phyloP scores from a whole-genome alignment of 805 yeast species.

The Saccharomycopsis microspora region DNA sequence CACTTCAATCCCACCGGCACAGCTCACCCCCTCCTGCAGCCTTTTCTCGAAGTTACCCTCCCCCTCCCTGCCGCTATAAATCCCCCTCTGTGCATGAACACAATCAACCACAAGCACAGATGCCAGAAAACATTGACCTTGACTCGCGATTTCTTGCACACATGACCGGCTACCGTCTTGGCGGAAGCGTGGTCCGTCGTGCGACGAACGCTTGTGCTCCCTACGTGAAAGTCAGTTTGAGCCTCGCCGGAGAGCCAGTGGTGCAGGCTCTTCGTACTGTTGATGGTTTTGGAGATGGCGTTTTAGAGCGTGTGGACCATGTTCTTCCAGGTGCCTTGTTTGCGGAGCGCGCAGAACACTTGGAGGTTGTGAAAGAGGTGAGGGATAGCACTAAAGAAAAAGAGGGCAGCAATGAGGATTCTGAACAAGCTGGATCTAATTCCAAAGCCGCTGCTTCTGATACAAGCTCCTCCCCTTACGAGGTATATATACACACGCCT shows the following conservation, averaged over 20 bases:
- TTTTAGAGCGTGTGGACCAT: conserved; percentile 1
- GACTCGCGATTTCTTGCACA: conserved; percentile 2
- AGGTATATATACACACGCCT: conserved; percentile 6
- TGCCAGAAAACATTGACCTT: no score
- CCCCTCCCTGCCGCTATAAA: no score
- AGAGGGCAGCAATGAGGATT: neutral
- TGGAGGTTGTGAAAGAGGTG: neutral
- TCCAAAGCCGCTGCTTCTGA: neutral
- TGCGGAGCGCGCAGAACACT: neutral
- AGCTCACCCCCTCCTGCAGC: no score
- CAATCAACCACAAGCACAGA: no score
- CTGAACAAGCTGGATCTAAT: neutral
- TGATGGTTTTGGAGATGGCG: conserved; percentile 1
- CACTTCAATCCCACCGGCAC: no score
- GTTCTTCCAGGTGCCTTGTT: conserved; percentile 3
- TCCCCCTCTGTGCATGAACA: no score
- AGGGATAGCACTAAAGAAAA: neutral
- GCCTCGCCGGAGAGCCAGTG: conserved; percentile 3
- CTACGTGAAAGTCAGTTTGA: conserved; percentile 4
- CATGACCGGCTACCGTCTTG: conserved; percentile 4
- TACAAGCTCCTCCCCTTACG: conserved; percentile 4
- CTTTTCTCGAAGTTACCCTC: no score
- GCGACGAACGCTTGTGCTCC: conserved; percentile 4
- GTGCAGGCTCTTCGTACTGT: neutral
- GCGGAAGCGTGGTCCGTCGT: neutral